Conservation (phyloP, 1,284 basidiomycete genomes). For the Mrakiaceae sp. region DNA sequence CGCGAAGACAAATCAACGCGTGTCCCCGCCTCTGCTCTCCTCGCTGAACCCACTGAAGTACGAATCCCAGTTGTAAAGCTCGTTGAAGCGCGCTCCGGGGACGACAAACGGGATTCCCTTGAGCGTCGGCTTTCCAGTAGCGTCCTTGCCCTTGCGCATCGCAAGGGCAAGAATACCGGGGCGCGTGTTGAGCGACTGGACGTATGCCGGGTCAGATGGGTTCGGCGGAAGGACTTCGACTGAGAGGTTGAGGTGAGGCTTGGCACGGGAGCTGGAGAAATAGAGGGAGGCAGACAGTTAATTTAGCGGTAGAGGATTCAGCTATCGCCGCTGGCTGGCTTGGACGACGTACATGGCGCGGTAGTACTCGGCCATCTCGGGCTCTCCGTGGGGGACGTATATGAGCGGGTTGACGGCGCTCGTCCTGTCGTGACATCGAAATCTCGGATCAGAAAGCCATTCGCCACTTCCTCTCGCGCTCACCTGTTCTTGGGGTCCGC, state of each 20-base stretch:
- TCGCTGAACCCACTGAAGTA: slow-evolving; percentile 51
- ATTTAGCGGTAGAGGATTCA: slow-evolving; percentile 41
- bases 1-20: no score
- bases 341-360: slow-evolving; percentile 33
- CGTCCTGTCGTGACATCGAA: slow-evolving; percentile 39
- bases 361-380: slow-evolving; percentile 91
- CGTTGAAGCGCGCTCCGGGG: slow-evolving; percentile 94
- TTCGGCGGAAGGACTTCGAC: slow-evolving; percentile 78
- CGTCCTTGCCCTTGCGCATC: slow-evolving; percentile 73
- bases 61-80: slow-evolving; percentile 48
- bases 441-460: neutral
- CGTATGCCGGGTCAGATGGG: slow-evolving; percentile 75
- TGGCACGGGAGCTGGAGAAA: slow-evolving; percentile 44
- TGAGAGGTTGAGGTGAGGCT: slow-evolving; percentile 79
- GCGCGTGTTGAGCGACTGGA: slow-evolving; percentile 83
- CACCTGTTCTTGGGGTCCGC: slow-evolving; percentile 86
- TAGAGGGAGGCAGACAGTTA: slow-evolving; percentile 23
- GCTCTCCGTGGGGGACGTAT: slow-evolving; percentile 85
- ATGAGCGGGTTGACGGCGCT: slow-evolving; percentile 77
- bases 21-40: no score
- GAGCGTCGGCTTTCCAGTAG: slow-evolving; percentile 61
- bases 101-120: slow-evolving; percentile 95
- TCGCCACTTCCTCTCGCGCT: neutral
- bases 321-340: neutral
- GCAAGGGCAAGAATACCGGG: slow-evolving; percentile 90